Evolutionary conservation across 2,329 filamentous ascomycete genomes (phyloP).

Genomic region (Coniochaeta prunicola): DNA sequence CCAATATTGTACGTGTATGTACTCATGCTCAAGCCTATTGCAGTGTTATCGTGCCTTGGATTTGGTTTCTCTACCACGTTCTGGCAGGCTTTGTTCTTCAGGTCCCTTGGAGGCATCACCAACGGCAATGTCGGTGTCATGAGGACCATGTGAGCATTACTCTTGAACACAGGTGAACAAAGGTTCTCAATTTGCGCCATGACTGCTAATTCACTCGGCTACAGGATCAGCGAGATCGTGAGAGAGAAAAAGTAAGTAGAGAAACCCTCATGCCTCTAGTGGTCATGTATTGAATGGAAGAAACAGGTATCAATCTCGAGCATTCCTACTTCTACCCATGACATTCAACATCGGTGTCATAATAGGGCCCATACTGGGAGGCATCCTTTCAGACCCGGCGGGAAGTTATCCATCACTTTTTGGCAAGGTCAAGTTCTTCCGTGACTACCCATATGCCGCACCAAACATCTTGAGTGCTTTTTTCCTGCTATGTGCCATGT

Average conservation of each 20-base stretch:
- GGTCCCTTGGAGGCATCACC: slow-evolving; percentile 57
- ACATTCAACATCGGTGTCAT: slow-evolving; percentile 64
- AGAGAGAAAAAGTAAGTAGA: slow-evolving; percentile 31
- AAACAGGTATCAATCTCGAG: slow-evolving; percentile 31
- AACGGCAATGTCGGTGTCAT: slow-evolving; percentile 72
- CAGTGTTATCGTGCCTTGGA: slow-evolving; percentile 53
- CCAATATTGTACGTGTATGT: slow-evolving; percentile 9
- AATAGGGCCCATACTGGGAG: slow-evolving; percentile 46
- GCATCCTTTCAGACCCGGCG: slow-evolving; percentile 37
- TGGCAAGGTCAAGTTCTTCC: slow-evolving; percentile 36
- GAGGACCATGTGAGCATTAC: slow-evolving; percentile 54
- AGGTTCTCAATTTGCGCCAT: background rate
- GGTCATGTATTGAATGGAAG: background rate
- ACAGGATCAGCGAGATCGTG: slow-evolving; percentile 35
- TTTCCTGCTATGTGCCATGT: slow-evolving; percentile 35
- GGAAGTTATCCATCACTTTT: slow-evolving; percentile 36
- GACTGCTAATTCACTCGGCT: background rate
- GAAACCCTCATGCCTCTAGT: background rate
- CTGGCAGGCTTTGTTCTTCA: slow-evolving; percentile 52
- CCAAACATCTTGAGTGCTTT: slow-evolving; percentile 46
- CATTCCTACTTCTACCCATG: slow-evolving; percentile 48
- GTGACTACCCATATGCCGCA: slow-evolving; percentile 43
- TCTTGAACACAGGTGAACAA: background rate
- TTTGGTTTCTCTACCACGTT: slow-evolving; percentile 66
- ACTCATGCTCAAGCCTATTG: background rate